Evolutionary conservation across 805 yeast species (phyloP), one percentile per base, ranked within the genome.

Genomic region (Ogataea thermomethanolica): DNA sequence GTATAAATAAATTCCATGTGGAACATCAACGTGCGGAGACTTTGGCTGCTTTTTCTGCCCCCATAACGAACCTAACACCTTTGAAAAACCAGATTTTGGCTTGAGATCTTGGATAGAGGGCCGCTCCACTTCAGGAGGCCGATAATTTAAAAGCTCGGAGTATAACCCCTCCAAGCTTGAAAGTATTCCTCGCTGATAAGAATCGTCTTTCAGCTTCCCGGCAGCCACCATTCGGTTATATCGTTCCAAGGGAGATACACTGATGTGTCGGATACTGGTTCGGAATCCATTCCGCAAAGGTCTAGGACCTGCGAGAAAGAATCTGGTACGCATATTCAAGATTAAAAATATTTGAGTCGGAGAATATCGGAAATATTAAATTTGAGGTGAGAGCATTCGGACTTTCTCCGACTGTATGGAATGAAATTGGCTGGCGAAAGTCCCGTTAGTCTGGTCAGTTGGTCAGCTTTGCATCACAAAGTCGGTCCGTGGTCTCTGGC

Each of bases 1-100:
- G 62, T 86, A 93, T 23, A 93, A 70, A 56, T 93, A 93, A 7
- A 93, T 83, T 4, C 99, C 99, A 49, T 74, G 70, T 2, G 93
- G 96, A 10, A 81, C 69, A 7, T 48, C 46, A 25, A 50, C 49
- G 7, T 17, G 42, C 7, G 13, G 46, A 41, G 3, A 42, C 29
- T 12, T 41, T 38, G 8, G 28, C 33, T 11, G 23, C 29, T 32
- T 15, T 12, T 29, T n/a, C 21, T 39, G 35, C 9, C 49, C 45
- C 30, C 73, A 60, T 9, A 72, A 24, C 5, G 61, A 44, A 1
- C 62, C 49, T 21, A 64, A 51, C 11, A 61, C 44, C 43, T 61
- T 66, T 14, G 64, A 36, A 1, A 78, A 25, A 0, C 79, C 78
- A 3, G 59, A 62, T 43, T 69, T 69, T 1, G 84, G 81, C 32